A percentile compares a stretch with the other conserved stretches of the same genome.
These are phyloP conservation scores for Pulicaria dysenterica DNA, from an alignment of 129 eudicot genomes.

Conservation along the genomic window DNA sequence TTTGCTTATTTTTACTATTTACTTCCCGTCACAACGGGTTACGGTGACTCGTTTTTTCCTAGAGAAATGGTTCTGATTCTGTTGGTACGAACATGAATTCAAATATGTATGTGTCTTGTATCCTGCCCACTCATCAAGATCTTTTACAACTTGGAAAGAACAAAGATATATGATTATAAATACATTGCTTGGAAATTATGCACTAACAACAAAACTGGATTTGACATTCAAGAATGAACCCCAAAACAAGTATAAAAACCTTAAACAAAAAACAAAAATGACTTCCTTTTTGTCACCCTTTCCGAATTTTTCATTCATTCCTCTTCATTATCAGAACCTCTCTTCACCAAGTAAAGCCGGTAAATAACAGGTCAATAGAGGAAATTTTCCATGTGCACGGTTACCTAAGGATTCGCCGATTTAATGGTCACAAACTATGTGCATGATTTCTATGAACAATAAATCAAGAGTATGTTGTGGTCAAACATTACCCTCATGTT, in stretches of 20 bases:
- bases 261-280: conserved; percentile 20
- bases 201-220: conserved; percentile 30
- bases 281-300: conserved; percentile 4
- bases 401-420: not conserved
- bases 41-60: too few relatives aligned
- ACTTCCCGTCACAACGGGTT: too few relatives aligned
- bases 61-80: too few relatives aligned
- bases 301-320: not conserved
- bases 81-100: too few relatives aligned
- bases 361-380: not conserved
- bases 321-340: not conserved
- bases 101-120: too few relatives aligned
- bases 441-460: too few relatives aligned
- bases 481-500: too few relatives aligned
- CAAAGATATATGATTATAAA: conserved; percentile 3
- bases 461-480: too few relatives aligned
- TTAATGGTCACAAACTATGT: too few relatives aligned
- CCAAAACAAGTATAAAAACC: conserved; percentile 25
- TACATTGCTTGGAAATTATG: conserved; percentile 12
- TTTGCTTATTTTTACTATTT: too few relatives aligned
- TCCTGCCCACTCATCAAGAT: not conserved
- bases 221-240: conserved; percentile 28
- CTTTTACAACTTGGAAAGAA: conserved; percentile 17
- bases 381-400: conserved; percentile 5
- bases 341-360: conserved; percentile 17